Evolutionary conservation across 345 rosid genomes (phyloP), one percentile per base, ranked within the genome.

Genomic region (Lepidium didymum): DNA sequence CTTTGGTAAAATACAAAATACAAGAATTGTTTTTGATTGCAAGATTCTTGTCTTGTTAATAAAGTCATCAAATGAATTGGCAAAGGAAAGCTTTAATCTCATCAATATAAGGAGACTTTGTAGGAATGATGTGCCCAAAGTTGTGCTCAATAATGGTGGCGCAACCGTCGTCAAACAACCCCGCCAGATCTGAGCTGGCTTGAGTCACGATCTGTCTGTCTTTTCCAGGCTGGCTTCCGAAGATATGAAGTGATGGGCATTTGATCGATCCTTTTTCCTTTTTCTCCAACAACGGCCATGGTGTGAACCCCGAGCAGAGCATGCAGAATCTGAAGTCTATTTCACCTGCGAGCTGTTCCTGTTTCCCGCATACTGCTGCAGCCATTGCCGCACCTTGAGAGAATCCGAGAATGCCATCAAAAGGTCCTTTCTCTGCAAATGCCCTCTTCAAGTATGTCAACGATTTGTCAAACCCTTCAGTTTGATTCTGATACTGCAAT

Each of bases 311-410:
- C 10, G 97, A 89, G 79, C 97, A 94, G 73, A 91, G 59, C 56
- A 94, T 77, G 58, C 79, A 90, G 63, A 94, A 91, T 75, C 97
- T 81, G 63, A 91, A 85, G 65, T 82, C 78, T 23, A 89, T 81
- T 70, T 78, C 91, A 63, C 75, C 84, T 62, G 68, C 70, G 16
- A 82, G 72, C 61, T 50, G 76, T 44, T 68, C 78, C 16, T 63
- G 62, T 64, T 29, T 77, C 2, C 80, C 87, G 63, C 93, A 80
- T 11, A 84, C 69, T 25, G 82, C 79, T 69, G 93, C 93, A 63
- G 94, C 86, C 96, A 87, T 86, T 23, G 96, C 98, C 1, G 98
- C 99, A 70, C 99, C 98, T 62, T 86, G 98, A 37, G 96, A 91
- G 71, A 95, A 91, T 63, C 99, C 96, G 13, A 95, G 78, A 51